Percentiles rank a stretch among this genome's conserved stretches.
These are phyloP conservation scores for Penicillium sp. DNA, from an alignment of 2,329 filamentous ascomycete species.

Conservation along the genomic window DNA sequence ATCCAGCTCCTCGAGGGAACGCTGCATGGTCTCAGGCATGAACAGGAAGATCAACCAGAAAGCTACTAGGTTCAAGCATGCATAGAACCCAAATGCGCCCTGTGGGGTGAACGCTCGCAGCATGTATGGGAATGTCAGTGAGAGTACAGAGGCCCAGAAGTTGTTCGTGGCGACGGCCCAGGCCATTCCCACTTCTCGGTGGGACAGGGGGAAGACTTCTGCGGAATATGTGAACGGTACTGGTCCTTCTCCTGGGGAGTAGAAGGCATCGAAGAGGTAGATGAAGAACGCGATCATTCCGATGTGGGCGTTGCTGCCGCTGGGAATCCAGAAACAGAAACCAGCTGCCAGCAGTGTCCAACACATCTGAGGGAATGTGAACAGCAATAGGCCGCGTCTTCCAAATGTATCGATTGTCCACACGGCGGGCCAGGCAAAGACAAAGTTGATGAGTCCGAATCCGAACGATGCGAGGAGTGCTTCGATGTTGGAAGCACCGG, in stretches of 20 bases:
- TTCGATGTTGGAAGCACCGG: constrained; percentile 15
- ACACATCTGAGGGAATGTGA: constrained; percentile 31
- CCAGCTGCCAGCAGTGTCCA: constrained; percentile 27
- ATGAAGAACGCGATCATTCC: constrained; percentile 31
- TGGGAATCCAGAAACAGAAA: constrained; percentile 25
- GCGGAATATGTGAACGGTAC: constrained; percentile 25
- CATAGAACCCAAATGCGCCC: constrained; percentile 61
- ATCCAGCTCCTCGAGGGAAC: constrained; percentile 58
- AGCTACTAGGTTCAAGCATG: constrained; percentile 57
- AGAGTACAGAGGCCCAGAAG: constrained; percentile 47
- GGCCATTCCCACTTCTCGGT: constrained; percentile 48
- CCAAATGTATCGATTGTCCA: constrained; percentile 31
- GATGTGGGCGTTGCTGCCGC: constrained; percentile 9
- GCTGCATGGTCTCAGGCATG: constrained; percentile 54
- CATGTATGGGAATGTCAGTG: constrained; percentile 47
- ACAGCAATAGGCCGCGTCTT: constrained; percentile 28
- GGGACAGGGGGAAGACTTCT: constrained; percentile 48
- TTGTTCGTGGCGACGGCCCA: constrained; percentile 39
- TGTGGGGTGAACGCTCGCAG: constrained; percentile 47
- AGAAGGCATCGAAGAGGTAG: constrained; percentile 72
- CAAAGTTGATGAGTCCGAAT: constrained; percentile 32
- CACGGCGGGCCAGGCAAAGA: constrained; percentile 32
- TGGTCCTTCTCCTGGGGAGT: constrained; percentile 53
- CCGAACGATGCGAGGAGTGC: constrained; percentile 29
- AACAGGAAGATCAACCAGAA: constrained; percentile 62